Evolutionary conservation across 306 rosid genomes (phyloP).

Genomic region (Urtica urens): DNA sequence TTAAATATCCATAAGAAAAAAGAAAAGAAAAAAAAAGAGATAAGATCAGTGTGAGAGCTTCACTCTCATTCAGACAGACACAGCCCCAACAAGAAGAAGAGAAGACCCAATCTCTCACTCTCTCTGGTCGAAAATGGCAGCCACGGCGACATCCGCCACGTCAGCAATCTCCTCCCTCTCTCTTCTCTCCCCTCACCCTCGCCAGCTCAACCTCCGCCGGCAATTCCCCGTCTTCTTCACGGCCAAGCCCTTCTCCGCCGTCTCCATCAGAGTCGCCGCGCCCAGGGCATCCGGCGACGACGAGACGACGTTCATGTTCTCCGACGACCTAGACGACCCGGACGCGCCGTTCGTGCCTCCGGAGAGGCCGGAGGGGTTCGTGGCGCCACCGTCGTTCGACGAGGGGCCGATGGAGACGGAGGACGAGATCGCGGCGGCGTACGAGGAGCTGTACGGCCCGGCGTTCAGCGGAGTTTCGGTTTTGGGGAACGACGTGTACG

Average conservation of each 20-base stretch:
- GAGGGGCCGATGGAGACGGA: constrained; percentile 63
- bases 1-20: too few relatives aligned
- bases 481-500: constrained; percentile 57
- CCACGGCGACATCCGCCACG: constrained; percentile 37
- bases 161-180: constrained; percentile 40
- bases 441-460: constrained; percentile 73
- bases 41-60: constrained; percentile 7
- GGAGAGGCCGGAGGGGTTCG: constrained; percentile 60
- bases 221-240: constrained; percentile 13
- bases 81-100: too few relatives aligned
- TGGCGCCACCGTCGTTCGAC: constrained; percentile 49
- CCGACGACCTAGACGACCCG: constrained; percentile 32
- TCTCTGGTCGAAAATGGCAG: constrained; percentile 27
- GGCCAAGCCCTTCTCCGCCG: constrained; percentile 3
- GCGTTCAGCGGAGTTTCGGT: constrained; percentile 64
- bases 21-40: too few relatives aligned
- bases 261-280: constrained; percentile 12
- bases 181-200: constrained; percentile 16
- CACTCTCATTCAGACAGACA: too few relatives aligned
- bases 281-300: constrained; percentile 39
- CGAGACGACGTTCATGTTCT: constrained; percentile 50
- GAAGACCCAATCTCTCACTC: neutral
- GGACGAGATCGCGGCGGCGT: constrained; percentile 67
- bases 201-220: constrained; percentile 19
- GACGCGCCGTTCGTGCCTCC: constrained; percentile 52